These are phyloP conservation scores for Boletellus deceptivus DNA, from an alignment of 1,284 basidiomycete species.

Conservation along the genomic window DNA sequence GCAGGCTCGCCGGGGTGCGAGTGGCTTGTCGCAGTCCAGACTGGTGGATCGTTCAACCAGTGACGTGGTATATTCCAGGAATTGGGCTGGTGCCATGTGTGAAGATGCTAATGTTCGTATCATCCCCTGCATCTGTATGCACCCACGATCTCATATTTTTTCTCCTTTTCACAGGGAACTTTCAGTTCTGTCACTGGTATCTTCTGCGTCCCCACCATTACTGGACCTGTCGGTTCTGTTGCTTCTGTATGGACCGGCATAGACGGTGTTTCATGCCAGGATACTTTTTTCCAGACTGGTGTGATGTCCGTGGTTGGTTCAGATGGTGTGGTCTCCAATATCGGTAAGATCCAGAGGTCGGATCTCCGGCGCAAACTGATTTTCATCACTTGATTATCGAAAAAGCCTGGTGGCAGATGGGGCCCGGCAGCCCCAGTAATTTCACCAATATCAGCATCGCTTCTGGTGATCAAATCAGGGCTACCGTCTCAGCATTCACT, in stretches of 20 bases:
- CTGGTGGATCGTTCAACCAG: no score
- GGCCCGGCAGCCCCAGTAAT: no score
- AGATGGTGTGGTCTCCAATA: no score
- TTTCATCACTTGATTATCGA: background rate
- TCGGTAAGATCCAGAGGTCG: no score
- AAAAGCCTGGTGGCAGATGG: conserved; percentile 12
- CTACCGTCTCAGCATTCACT: conserved; percentile 1
- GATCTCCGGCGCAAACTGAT: background rate
- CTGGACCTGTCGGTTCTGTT: background rate
- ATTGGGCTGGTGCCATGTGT: background rate
- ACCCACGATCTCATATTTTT: background rate
- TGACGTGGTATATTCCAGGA: no score
- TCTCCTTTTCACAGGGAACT: background rate
- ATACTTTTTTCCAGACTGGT: conserved; percentile 4
- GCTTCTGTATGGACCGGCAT: background rate
- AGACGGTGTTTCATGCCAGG: background rate
- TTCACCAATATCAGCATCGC: conserved; percentile 8
- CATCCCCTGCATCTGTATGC: background rate
- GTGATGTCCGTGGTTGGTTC: conserved; percentile 1
- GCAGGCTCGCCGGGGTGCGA: no score
- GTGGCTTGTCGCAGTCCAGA: no score
- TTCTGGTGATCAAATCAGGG: conserved; percentile 13
- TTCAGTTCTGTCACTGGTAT: background rate
- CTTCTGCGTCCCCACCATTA: background rate
- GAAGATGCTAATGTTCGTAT: background rate